Base-by-base conservation (phyloP, 192 early-diverging fungal species). In the Geranomyces michiganensis region DNA sequence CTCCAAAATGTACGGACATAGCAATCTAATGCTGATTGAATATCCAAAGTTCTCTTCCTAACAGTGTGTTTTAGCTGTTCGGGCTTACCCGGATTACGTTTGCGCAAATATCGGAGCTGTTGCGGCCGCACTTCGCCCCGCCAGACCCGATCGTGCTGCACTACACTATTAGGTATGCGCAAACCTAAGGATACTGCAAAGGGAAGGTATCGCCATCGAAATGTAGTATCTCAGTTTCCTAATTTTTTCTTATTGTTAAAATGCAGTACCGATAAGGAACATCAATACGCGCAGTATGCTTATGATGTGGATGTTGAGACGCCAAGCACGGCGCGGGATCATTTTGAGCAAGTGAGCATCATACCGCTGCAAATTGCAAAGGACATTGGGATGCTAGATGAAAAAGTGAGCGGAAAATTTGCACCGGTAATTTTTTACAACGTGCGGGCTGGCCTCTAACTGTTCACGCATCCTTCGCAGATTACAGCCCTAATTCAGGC, bases 221-320 rank as follows among this genome's bases (percentile, higher is more conserved):
- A 12, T 17, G 10, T 59, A 12, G 17, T 24, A 22, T 24, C 56
- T 22, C 56, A 24, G 24, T 10, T 21, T 33, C 8, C 19, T n/a
- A 19, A 27, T 2, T 26, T 31, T 61, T 41, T 10, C 36, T 41
- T 3, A 41, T 30, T n/a, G n/a, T n/a, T 41, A 15, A 24, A 60
- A 0, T 32, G 7, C 63, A 89, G 85, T 22, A 84, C 89, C 0
- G 94, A 94, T 73, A 88, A 94, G 71, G 88, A 87, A 32, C 90
- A 87, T 70, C 86, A 92, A 48, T 83, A 90, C 58, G 85, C 86
- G 22, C 79, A 85, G 71, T 82, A 91, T 59, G 95, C 93, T 21
- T 99, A 91, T 76, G 97, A 99, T 75, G 78, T 99, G 29, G 90
- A 96, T 63, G 94, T 99, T 0, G 94, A 96, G 53, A 75, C 94